Evolutionary conservation across 129 eudicot genomes (phyloP).

Genomic region (Calendula officinalis): DNA sequence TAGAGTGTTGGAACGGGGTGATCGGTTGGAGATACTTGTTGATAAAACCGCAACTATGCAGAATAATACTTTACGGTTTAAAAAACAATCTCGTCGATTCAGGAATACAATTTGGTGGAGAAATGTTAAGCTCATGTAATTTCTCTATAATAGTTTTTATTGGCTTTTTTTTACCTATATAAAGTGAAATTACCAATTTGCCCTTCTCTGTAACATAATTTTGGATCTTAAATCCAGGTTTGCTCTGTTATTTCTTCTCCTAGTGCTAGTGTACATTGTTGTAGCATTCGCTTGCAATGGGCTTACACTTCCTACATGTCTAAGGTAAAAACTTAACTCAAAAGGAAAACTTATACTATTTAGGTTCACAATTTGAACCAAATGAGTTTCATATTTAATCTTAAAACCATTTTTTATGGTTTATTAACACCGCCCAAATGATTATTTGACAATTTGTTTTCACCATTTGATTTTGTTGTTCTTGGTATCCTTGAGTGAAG

Average conservation of each 20-base stretch:
- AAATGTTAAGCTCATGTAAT: constrained; percentile 87
- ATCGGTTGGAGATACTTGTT: constrained; percentile 85
- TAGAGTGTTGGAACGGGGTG: constrained; percentile 86
- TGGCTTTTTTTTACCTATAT: not conserved
- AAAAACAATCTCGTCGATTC: constrained; percentile 78
- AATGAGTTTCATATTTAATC: not conserved
- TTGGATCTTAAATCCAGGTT: constrained; percentile 45
- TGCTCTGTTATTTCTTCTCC: constrained; percentile 58
- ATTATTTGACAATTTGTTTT: not conserved
- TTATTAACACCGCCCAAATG: not conserved
- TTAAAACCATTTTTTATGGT: too few species aligned
- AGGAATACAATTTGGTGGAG: constrained; percentile 95
- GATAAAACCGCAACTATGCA: constrained; percentile 81
- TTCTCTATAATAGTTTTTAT: constrained; percentile 15
- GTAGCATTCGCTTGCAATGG: constrained; percentile 78
- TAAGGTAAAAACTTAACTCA: constrained; percentile 31
- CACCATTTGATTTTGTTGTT: too few species aligned
- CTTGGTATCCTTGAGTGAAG: constrained; percentile 4
- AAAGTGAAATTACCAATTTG: not conserved
- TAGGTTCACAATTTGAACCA: constrained; percentile 1
- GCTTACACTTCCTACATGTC: constrained; percentile 60
- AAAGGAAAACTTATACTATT: not conserved
- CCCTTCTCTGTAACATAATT: not conserved
- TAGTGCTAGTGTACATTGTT: constrained; percentile 63
- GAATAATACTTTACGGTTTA: constrained; percentile 75